Conservation (phyloP, 129 eudicot species). For the Escallonia rubra region DNA sequence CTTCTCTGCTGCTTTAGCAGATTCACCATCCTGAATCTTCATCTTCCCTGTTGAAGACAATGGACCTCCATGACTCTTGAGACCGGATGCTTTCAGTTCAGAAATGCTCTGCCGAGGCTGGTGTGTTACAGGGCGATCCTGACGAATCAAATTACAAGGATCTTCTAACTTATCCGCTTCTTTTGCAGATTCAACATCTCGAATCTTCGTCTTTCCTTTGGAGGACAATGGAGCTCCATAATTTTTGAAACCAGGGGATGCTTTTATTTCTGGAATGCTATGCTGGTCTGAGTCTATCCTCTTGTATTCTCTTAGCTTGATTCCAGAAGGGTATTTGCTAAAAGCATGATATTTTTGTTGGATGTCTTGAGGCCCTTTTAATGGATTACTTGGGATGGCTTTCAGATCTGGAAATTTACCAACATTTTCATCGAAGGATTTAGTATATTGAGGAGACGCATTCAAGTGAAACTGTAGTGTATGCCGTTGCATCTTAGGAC, state of each 20-base stretch:
- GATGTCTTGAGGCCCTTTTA: neutral
- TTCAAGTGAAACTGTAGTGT: constrained; percentile 39
- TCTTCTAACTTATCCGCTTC: constrained; percentile 23
- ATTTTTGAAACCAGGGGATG: constrained; percentile 10
- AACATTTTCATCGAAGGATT: constrained; percentile 19
- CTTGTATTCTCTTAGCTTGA: constrained; percentile 18
- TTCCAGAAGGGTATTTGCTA: constrained; percentile 7
- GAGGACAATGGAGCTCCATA: constrained; percentile 12
- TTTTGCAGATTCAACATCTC: constrained; percentile 21
- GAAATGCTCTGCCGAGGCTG: neutral
- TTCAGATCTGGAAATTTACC: constrained; percentile 19
- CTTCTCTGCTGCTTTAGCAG: constrained; percentile 14
- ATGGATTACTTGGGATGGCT: constrained; percentile 2
- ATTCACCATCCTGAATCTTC: constrained; percentile 35
- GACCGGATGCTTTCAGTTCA: constrained; percentile 10
- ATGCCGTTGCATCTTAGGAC: constrained; percentile 32
- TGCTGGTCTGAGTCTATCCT: constrained; percentile 9
- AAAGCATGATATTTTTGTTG: constrained; percentile 8
- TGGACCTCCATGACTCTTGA: neutral
- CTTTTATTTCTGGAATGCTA: constrained; percentile 14
- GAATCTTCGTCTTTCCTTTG: constrained; percentile 47
- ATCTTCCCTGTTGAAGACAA: constrained; percentile 38
- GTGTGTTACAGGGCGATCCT: constrained; percentile 3
- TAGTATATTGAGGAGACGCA: constrained; percentile 25
- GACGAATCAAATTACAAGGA: constrained; percentile 2